phyloP scores from a whole-genome alignment of 164 flowering plant genomes.

The Chimonanthus salicifolius region DNA sequence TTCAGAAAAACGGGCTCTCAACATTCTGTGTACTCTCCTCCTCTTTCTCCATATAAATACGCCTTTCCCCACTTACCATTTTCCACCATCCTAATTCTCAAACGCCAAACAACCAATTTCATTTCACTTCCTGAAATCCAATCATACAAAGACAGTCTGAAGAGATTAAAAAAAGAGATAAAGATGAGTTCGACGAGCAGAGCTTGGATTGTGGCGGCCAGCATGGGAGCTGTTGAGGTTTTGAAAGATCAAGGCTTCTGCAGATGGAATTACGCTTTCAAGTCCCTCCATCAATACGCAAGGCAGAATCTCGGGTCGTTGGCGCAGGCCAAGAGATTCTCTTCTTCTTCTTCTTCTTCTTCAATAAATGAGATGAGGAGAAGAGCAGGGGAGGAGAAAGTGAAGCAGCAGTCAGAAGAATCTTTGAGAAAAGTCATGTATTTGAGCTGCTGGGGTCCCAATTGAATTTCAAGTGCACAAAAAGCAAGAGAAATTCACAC shows the following conservation, averaged over 20 bases:
- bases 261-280: conserved; percentile 3
- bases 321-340: conserved; percentile 4
- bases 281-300: conserved; percentile 5
- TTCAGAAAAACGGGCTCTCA: too few species aligned
- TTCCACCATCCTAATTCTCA: too few species aligned
- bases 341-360: not conserved
- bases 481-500: too few species aligned
- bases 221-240: conserved; percentile 7
- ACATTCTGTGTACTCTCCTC: too few species aligned
- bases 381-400: too few species aligned
- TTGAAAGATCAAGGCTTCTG: conserved; percentile 12
- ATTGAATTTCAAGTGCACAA: not conserved
- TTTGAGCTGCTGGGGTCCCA: conserved; percentile 5
- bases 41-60: too few species aligned
- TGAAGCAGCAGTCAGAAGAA: conserved; percentile 25
- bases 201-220: conserved; percentile 9
- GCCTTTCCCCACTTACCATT: too few species aligned
- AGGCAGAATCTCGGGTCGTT: not conserved
- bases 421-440: conserved; percentile 16
- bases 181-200: conserved; percentile 9
- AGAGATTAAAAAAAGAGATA: not conserved
- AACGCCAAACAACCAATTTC: too few species aligned
- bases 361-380: too few species aligned
- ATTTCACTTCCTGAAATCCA: too few species aligned
- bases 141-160: too few species aligned